A percentile compares a stretch with the other conserved stretches of the same genome.
These are phyloP conservation scores for Verticillium zaregamsianum DNA, from an alignment of 2,329 filamentous ascomycete genomes.

Conservation along the genomic window DNA sequence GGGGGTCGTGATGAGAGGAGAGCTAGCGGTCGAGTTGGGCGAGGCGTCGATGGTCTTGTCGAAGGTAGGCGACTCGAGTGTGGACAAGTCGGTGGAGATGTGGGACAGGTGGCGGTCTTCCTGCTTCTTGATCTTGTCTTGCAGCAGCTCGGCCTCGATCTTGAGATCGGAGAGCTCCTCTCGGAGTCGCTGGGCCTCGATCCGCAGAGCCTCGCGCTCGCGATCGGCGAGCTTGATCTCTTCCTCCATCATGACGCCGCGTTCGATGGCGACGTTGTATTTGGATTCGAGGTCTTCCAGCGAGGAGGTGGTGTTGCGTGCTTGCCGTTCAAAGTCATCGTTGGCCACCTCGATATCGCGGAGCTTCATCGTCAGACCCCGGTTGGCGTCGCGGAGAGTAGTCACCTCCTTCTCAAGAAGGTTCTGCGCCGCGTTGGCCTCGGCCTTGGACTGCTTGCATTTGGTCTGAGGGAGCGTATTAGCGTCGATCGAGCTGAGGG, in stretches of 20 bases:
- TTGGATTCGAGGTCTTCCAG: slow-evolving; percentile 96
- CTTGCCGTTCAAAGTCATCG: slow-evolving; percentile 96
- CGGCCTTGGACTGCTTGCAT: slow-evolving; percentile 90
- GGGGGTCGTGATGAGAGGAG: slow-evolving; percentile 84
- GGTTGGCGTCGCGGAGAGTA: slow-evolving; percentile 76
- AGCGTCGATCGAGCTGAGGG: neutral
- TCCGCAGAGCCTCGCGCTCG: slow-evolving; percentile 82
- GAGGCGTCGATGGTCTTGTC: slow-evolving; percentile 67
- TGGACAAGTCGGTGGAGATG: slow-evolving; percentile 59
- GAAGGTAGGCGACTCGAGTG: slow-evolving; percentile 67
- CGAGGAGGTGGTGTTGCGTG: slow-evolving; percentile 90
- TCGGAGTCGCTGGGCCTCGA: slow-evolving; percentile 83
- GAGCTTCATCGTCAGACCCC: slow-evolving; percentile 75
- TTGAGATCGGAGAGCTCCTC: slow-evolving; percentile 91
- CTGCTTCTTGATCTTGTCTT: slow-evolving; percentile 84
- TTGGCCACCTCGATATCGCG: slow-evolving; percentile 97
- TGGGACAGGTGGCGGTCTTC: slow-evolving; percentile 53
- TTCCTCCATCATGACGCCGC: slow-evolving; percentile 89
- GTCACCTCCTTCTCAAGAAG: slow-evolving; percentile 94
- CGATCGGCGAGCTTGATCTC: slow-evolving; percentile 89
- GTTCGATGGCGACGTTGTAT: slow-evolving; percentile 91
- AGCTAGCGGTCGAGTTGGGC: slow-evolving; percentile 82
- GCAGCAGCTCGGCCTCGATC: slow-evolving; percentile 90
- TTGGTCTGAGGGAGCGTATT: slow-evolving; percentile 61
- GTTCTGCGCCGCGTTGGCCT: slow-evolving; percentile 81